phyloP scores from a whole-genome alignment of 345 rosid species.

The Citrus maxima region DNA sequence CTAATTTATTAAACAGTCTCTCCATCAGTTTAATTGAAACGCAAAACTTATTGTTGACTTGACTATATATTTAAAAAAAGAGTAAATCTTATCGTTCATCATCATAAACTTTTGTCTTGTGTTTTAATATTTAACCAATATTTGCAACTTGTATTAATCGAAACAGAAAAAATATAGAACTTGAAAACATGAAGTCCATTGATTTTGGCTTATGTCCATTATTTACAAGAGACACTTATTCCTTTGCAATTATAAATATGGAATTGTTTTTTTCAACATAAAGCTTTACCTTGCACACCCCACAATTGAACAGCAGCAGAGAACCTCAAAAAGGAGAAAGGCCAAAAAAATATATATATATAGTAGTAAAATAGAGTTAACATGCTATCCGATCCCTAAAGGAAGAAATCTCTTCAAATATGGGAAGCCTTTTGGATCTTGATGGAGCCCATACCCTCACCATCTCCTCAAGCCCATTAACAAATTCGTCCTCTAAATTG shows the following conservation, averaged over 20 bases:
- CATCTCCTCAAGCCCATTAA: constrained; percentile 51
- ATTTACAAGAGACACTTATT: background rate
- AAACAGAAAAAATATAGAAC: no score
- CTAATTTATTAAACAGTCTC: no score
- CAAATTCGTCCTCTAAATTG: constrained; percentile 48
- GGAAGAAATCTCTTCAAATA: constrained; percentile 81
- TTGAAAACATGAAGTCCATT: background rate
- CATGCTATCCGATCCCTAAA: constrained; percentile 63
- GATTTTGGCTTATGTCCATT: background rate
- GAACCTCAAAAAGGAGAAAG: background rate
- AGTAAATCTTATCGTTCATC: no score
- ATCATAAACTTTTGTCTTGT: no score
- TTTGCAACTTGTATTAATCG: no score
- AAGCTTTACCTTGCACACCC: background rate
- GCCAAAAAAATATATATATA: background rate
- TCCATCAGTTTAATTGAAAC: no score
- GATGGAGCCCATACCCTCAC: constrained; percentile 47
- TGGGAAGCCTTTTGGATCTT: constrained; percentile 77
- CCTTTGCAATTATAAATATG: background rate
- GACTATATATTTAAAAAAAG: no score
- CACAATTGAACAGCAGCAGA: background rate
- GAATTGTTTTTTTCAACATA: no score
- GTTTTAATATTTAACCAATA: no score
- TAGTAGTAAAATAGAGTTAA: background rate
- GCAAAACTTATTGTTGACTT: no score